Evolutionary conservation across 352 stramenopile genomes (phyloP), one percentile per base, ranked within the genome.

Genomic region (Globisporangium camurandrum): DNA sequence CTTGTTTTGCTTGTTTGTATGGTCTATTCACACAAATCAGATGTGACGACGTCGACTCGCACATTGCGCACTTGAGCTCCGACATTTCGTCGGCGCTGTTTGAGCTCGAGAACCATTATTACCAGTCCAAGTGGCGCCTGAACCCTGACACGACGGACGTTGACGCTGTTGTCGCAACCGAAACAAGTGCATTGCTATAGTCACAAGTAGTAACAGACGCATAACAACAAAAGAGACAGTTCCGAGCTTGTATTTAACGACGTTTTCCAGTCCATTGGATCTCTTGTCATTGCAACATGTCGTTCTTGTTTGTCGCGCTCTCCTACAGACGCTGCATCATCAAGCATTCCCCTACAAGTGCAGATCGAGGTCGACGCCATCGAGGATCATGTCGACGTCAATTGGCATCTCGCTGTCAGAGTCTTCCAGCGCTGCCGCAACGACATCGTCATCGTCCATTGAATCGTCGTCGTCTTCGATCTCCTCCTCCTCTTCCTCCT

Each of bases 71-170:
- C 58, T 60, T 92, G 46, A 88, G 70, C 54, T 74, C 77, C 4
- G 80, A 92, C 64, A 78, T 92, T 14, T 80, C 75, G 47, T 88
- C 77, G 20, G 80, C 77, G 34, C 57, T 92, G 31, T 89, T 88
- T 48, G 80, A 92, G 61, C 62, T 92, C 7, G 77, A 92, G 62
- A 84, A 79, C 44, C 80, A 92, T 57, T 92, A 74, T 46, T 88
- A 88, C 58, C 80, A 89, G 59, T 88, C 75, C 62, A 88, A 88
- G 52, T 92, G 80, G 80, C 64, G 77, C 12, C 23, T 79, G 9
- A 58, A 57, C 43, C 36, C 55, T 17, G 55, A 56, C n/a, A 16
- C 34, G 17, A 40, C 34, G 34, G 17, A 17, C n/a, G n/a, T n/a
- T n/a, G n/a, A n/a, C n/a, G n/a, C n/a, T n/a, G n/a, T n/a, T n/a